These are phyloP conservation scores for Leccinum fuscescens DNA, from an alignment of 1,284 basidiomycete genomes.

Conservation along the genomic window DNA sequence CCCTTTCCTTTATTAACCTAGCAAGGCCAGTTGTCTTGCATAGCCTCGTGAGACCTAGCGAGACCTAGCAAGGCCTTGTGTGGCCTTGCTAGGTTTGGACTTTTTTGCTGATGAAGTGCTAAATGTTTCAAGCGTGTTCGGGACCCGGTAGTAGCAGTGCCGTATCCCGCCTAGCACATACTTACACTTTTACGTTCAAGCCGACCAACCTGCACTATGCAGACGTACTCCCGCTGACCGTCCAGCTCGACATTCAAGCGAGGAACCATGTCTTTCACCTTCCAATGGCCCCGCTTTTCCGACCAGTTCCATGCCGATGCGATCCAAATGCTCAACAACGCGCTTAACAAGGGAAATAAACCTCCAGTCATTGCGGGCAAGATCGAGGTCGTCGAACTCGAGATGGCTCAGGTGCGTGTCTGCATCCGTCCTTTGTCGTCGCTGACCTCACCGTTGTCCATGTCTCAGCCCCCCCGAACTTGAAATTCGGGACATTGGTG, in stretches of 20 bases:
- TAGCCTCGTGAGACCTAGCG: too few relatives aligned
- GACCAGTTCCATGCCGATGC: constrained; percentile 93
- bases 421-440: not conserved
- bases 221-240: not conserved
- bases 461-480: constrained; percentile 86
- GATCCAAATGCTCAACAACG: constrained; percentile 90
- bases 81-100: too few relatives aligned
- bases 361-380: constrained; percentile 96
- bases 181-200: constrained; percentile 8
- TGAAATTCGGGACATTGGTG: constrained; percentile 97
- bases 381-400: constrained; percentile 95
- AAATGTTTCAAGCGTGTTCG: not conserved
- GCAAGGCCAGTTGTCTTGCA: too few relatives aligned
- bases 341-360: constrained; percentile 96
- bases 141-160: not conserved
- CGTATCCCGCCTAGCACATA: not conserved
- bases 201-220: constrained; percentile 21
- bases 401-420: constrained; percentile 89
- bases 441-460: not conserved
- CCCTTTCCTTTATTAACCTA: too few relatives aligned
- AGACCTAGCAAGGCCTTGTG: too few relatives aligned
- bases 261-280: constrained; percentile 89
- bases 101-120: too few relatives aligned
- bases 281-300: constrained; percentile 97
- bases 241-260: constrained; percentile 58